These are phyloP conservation scores for Penicillium paradoxum DNA, from an alignment of 495 filamentous ascomycete genomes.

Conservation along the genomic window DNA sequence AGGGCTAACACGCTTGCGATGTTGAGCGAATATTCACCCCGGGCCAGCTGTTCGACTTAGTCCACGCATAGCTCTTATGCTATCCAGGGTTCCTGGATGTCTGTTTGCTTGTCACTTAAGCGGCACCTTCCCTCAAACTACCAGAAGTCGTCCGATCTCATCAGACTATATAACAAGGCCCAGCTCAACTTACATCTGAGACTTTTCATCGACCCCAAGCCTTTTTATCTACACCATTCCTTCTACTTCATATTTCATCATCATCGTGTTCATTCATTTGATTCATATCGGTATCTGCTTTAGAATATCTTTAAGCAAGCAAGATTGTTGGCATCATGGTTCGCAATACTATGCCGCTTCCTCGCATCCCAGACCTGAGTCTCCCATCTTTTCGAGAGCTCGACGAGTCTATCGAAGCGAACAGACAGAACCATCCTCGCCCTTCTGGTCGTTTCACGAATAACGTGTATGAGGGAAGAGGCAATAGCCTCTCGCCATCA, in stretches of 20 bases:
- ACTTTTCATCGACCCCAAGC: conserved; percentile 1
- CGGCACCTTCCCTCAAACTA: not conserved
- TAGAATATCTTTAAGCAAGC: not conserved
- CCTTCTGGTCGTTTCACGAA: not conserved
- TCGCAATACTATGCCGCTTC: not conserved
- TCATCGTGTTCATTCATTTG: not conserved
- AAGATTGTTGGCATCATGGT: not conserved
- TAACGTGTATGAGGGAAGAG: not conserved
- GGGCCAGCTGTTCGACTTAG: not conserved
- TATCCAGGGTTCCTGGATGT: not conserved
- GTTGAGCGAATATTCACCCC: no score
- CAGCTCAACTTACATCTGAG: conserved; percentile 4
- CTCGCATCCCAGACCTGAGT: not conserved
- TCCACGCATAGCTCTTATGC: not conserved
- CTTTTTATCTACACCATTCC: not conserved
- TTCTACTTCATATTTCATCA: not conserved
- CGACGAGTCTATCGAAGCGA: not conserved
- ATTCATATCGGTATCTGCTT: not conserved
- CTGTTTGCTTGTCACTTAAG: not conserved
- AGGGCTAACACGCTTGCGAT: no score
- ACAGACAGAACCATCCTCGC: not conserved
- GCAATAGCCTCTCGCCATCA: not conserved
- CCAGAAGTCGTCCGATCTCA: not conserved
- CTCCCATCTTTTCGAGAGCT: conserved; percentile 5
- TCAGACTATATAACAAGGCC: not conserved